Conservation (phyloP, 371 early-diverging fungal genomes). For the Batkoa obscura region DNA sequence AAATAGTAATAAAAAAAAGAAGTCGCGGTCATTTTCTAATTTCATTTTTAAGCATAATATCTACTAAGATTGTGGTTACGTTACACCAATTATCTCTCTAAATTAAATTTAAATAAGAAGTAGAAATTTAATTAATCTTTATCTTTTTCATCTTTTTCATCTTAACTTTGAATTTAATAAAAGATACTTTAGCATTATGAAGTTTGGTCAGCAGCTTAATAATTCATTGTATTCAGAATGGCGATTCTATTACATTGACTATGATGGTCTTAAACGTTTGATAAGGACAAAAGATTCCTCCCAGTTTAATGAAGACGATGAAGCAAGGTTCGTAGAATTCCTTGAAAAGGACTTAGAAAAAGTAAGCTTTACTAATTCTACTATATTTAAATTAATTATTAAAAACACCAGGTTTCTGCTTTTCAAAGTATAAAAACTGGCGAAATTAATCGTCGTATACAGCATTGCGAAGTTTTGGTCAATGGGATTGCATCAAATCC, state of each 20-base stretch:
- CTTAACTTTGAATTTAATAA: too few species aligned
- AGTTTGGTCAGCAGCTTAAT: conserved; percentile 54
- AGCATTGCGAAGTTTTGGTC: conserved; percentile 36
- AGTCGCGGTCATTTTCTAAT: too few species aligned
- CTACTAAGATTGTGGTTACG: too few species aligned
- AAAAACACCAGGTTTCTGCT: conserved; percentile 34
- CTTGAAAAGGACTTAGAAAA: conserved; percentile 85
- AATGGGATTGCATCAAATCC: conserved; percentile 35
- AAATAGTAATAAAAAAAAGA: too few species aligned
- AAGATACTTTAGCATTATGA: conserved; percentile 49
- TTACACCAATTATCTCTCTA: too few species aligned
- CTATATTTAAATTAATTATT: background rate
- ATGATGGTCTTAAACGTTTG: conserved; percentile 50
- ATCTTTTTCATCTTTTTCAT: too few species aligned
- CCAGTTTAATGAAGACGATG: conserved; percentile 48
- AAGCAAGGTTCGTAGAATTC: conserved; percentile 67
- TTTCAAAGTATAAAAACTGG: conserved; percentile 81
- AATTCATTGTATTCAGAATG: conserved; percentile 42
- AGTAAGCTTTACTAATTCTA: conserved; percentile 17
- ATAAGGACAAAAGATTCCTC: conserved; percentile 22
- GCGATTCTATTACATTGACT: conserved; percentile 64
- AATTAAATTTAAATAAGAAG: too few species aligned
- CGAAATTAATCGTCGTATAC: conserved; percentile 68
- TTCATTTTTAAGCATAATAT: too few species aligned
- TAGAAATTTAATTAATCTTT: too few species aligned